A percentile compares a stretch with the other conserved stretches of the same genome.
phyloP scores from a whole-genome alignment of 148 eudicot genomes.

The Rhododendron molle region DNA sequence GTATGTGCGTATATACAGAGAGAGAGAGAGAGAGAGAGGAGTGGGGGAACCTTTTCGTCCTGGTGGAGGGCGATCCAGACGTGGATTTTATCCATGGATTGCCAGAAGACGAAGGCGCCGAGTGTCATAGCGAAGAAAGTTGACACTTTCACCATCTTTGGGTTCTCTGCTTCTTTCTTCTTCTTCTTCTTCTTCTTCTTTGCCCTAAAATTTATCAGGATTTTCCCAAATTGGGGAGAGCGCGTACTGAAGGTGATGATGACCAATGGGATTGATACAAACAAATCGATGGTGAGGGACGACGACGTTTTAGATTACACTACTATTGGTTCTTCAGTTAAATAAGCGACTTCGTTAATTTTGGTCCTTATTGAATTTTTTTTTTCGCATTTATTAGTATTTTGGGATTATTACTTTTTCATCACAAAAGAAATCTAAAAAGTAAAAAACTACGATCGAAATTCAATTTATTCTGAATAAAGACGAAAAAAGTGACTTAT shows the following conservation, averaged over 20 bases:
- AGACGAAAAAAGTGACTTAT: no score
- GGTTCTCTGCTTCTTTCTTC: background rate
- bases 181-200: background rate
- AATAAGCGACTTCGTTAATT: no score
- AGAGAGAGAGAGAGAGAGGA: background rate
- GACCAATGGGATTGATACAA: background rate
- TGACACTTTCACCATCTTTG: constrained; percentile 2
- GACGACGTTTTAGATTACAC: no score
- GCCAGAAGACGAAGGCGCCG: constrained; percentile 83
- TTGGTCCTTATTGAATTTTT: no score
- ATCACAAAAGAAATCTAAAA: no score
- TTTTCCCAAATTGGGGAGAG: background rate
- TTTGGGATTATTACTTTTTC: no score
- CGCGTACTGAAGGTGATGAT: background rate
- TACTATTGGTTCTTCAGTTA: no score
- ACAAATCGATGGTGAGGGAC: background rate
- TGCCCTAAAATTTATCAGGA: background rate
- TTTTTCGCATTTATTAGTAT: no score
- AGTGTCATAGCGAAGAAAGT: constrained; percentile 45
- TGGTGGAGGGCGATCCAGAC: constrained; percentile 98
- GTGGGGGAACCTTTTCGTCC: constrained; percentile 67
- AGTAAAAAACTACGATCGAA: no score
- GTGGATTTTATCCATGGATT: constrained; percentile 89
- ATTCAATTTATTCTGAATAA: no score
- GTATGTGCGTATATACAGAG: background rate